Evolutionary conservation across 2,329 filamentous ascomycete genomes (phyloP), one percentile per base, ranked within the genome.

Genomic region (Lachnellula cervina): DNA sequence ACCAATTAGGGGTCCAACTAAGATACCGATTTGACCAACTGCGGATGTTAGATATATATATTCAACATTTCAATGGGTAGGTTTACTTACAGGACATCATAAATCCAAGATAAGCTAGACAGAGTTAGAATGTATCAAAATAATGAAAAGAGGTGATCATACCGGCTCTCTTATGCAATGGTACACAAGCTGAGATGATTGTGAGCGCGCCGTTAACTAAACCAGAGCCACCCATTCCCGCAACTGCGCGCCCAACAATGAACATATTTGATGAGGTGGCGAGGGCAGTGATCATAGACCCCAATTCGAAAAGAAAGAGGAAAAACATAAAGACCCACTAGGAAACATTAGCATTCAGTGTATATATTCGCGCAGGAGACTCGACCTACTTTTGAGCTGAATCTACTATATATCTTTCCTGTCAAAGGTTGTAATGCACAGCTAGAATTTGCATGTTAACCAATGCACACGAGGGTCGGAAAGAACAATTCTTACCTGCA

Each of bases 201-300:
- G 73, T 81, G 58, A 83, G 68, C 3, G 71, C 71, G 0, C 81
- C 81, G n/a, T 75, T 80, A 54, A 76, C 72, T 2, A 84, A 60
- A 0, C 77, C 82, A 1, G 80, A 74, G 1, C 72, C 73, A 1
- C 81, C 81, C 0, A 77, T 59, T 0, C 81, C 82, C 0, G 81
- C 77, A 2, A 84, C 68, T 2, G 78, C 76, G 4, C 81, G 75
- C 1, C 80, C 80, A 8, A 77, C 64, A 51, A 84, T 84, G 51
- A 84, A 74, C 71, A 79, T 79, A 0, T 68, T 60, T 0, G 78
- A 80, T 9, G 72, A 77, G 0, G 64, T 69, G 0, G 81, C 76
- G 50, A 74, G 59, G 53, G 70, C 81, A 58, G 80, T 84, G n/a
- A 85, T 66, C 3, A 80, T 60, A 0, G 77, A 81, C 2, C 82